These are phyloP conservation scores for Allantophomopsis lycopodina DNA, from an alignment of 2,329 filamentous ascomycete species.

Conservation along the genomic window DNA sequence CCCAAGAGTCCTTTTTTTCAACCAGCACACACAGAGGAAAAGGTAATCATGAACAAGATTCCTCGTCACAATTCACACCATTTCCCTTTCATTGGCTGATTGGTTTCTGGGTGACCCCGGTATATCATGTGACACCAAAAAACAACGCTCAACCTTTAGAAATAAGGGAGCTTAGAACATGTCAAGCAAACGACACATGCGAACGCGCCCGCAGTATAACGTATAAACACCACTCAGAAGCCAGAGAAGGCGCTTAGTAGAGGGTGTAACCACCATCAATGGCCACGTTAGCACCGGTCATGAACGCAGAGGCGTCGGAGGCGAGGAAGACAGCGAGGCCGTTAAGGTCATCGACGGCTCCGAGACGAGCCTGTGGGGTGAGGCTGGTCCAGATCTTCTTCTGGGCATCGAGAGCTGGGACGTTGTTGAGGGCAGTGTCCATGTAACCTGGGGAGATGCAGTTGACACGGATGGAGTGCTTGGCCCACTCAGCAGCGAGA, in stretches of 20 bases:
- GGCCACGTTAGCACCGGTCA: conserved; percentile 63
- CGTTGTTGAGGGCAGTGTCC: conserved; percentile 71
- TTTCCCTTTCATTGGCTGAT: too few relatives aligned
- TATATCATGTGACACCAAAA: too few relatives aligned
- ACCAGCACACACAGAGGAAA: too few relatives aligned
- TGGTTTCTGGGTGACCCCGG: too few relatives aligned
- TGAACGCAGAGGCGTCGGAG: conserved; percentile 58
- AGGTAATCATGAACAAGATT: too few relatives aligned
- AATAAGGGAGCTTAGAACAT: too few relatives aligned
- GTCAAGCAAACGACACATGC: too few relatives aligned
- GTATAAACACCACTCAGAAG: too few relatives aligned
- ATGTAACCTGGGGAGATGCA: conserved; percentile 78
- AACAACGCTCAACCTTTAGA: too few relatives aligned
- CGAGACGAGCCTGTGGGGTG: conserved; percentile 62
- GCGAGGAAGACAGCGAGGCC: conserved; percentile 65
- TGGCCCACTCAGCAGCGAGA: conserved; percentile 73
- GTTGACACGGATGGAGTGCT: conserved; percentile 70
- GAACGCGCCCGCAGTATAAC: too few relatives aligned
- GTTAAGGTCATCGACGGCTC: conserved; percentile 63
- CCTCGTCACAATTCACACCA: too few relatives aligned
- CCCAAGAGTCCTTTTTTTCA: too few relatives aligned
- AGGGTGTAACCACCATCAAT: conserved; percentile 60
- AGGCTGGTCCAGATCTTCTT: conserved; percentile 69
- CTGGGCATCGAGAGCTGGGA: conserved; percentile 64
- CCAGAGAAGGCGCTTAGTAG: conserved; percentile 13